Evolutionary conservation across 352 stramenopile species (phyloP).

Genomic region (Globisporangium megalacanthum): DNA sequence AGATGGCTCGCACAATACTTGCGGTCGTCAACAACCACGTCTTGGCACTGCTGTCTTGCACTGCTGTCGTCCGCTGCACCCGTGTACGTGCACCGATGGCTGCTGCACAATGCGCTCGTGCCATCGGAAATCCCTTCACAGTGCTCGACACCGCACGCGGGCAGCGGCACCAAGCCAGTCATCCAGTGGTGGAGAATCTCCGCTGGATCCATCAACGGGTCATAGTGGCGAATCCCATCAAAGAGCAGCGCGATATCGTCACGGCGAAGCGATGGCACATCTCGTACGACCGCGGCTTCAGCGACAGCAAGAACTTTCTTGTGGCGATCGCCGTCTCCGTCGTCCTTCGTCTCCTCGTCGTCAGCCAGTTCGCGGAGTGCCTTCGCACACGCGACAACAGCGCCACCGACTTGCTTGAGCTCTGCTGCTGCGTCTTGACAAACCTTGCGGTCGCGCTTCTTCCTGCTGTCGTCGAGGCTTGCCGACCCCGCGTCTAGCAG

Average conservation of each 20-base stretch:
- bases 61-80: neutral
- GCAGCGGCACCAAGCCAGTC: conserved; percentile 37
- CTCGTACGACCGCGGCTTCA: neutral
- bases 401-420: conserved; percentile 4
- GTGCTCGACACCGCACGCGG: conserved; percentile 23
- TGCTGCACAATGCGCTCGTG: conserved; percentile 17
- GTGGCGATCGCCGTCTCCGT: neutral
- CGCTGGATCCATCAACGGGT: conserved; percentile 32
- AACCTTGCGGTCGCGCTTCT: conserved; percentile 10
- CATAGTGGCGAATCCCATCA: conserved; percentile 56
- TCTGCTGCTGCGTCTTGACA: conserved; percentile 13
- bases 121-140: conserved; percentile 30
- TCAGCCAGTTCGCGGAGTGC: neutral
- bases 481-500: conserved; percentile 1
- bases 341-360: neutral
- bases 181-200: conserved; percentile 66
- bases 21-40: conserved; percentile 18
- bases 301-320: neutral
- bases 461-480: conserved; percentile 3
- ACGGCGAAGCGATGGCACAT: conserved; percentile 14
- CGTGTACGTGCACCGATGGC: conserved; percentile 20
- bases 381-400: conserved; percentile 5
- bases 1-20: conserved; percentile 43
- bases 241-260: conserved; percentile 30
- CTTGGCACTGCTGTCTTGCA: conserved; percentile 18